Evolutionary conservation across 1,284 basidiomycete genomes (phyloP).

Genomic region (Cryptococcus amylolentus): DNA sequence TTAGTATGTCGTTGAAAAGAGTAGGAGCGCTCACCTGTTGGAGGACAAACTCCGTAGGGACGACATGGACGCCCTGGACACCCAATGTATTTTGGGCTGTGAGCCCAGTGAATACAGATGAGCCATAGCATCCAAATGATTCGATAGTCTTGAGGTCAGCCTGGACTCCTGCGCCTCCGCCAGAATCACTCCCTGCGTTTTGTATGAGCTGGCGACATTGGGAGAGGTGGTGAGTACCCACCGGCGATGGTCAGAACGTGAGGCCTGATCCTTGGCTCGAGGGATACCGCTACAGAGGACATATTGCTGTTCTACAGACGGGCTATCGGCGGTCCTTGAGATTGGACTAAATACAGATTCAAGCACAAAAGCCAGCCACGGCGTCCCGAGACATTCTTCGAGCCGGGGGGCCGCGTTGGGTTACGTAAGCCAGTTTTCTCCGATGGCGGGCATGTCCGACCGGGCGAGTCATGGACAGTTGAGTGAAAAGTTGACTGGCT

Average conservation of each 20-base stretch:
- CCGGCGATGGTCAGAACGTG: conserved; percentile 45
- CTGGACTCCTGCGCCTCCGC: conserved; percentile 88
- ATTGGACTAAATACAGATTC: too few relatives aligned
- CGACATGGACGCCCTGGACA: conserved; percentile 67
- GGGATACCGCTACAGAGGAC: background rate
- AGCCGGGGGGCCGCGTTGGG: too few relatives aligned
- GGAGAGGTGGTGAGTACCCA: conserved; percentile 11
- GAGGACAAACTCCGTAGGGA: conserved; percentile 65
- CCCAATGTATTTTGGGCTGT: conserved; percentile 89
- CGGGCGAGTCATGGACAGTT: too few relatives aligned
- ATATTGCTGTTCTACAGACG: too few relatives aligned
- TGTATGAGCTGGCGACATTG: background rate
- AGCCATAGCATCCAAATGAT: conserved; percentile 74
- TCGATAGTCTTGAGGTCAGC: conserved; percentile 81
- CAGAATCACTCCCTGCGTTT: conserved; percentile 58
- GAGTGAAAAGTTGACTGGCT: too few relatives aligned
- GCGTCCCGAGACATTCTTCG: too few relatives aligned
- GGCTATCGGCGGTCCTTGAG: too few relatives aligned
- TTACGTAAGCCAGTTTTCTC: too few relatives aligned
- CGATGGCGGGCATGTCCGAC: too few relatives aligned
- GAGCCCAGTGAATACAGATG: conserved; percentile 81
- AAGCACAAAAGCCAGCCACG: too few relatives aligned
- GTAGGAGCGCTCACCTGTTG: conserved; percentile 57
- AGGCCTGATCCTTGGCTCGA: conserved; percentile 18
- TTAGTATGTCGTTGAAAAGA: background rate